Evolutionary conservation across 768 basidiomycete species (phyloP), one percentile per base, ranked within the genome.

Genomic region (Kwoniella heveanensis): DNA sequence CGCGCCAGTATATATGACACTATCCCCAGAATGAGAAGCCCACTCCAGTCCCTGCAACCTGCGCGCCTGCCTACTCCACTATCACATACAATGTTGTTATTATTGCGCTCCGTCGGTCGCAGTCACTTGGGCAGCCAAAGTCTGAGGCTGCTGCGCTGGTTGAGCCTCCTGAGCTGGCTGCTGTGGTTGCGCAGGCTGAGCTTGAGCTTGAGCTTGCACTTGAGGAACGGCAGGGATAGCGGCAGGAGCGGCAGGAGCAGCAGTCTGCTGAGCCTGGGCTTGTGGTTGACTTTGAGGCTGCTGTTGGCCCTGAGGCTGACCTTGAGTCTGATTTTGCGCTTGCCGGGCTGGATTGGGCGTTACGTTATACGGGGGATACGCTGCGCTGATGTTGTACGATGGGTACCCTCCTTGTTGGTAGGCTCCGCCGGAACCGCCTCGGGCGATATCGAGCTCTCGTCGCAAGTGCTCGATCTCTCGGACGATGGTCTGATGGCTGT

Each of bases 381-480:
- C 50, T 21, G 54, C 49, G 29, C 37, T 22, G 7, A 62, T 22
- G 39, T 64, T 64, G 55, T 64, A 64, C 13, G 62, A 52, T 12
- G 54, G 47, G 27, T 64, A 64, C 21, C 54, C 29, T n/a, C n/a
- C n/a, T 25, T 54, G 62, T 2, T 47, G 53, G 26, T 65, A 65
- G 6, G 69, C 44, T n/a, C 64, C 57, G n/a, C 64, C 60, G 1
- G 68, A 64, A 25, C 65, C 67, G 13, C 66, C 71, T 54, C 76
- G 57, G 1, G 69, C 64, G 5, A 78, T 77, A 24, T 86, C 90
- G 53, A 90, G 74, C 77, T 93, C 91, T 70, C 88, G 87, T 72
- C 89, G 84, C 62, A 92, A 80, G 79, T 87, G 83, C 48, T 91
- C 90, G 47, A 92, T 84, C 77, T 93, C 91, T 64, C 88, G 85